phyloP scores from a whole-genome alignment of 2,329 filamentous ascomycete genomes.

The Fusarium tricinctum region DNA sequence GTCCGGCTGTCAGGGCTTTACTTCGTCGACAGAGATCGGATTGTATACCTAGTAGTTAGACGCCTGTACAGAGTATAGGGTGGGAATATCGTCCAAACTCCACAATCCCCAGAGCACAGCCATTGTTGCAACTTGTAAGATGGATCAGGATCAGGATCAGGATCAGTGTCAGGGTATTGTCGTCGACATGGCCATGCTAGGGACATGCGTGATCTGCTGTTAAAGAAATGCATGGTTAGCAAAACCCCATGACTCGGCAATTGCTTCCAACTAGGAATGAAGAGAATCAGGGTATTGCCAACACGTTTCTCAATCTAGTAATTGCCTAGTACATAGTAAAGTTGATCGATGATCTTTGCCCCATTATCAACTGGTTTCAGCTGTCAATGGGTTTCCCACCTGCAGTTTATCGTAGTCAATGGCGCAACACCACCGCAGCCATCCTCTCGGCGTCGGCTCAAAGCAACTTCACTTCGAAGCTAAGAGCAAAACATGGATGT shows the following conservation, averaged over 20 bases:
- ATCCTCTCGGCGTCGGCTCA: background rate
- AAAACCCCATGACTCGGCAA: background rate
- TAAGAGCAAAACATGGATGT: conserved; percentile 18
- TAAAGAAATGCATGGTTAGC: background rate
- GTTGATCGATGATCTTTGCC: conserved; percentile 6
- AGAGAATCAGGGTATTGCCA: background rate
- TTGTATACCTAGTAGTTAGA: no score
- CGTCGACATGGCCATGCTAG: background rate
- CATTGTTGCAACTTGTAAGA: no score
- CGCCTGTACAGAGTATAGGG: background rate
- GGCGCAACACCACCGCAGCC: background rate
- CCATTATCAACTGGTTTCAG: conserved; percentile 21
- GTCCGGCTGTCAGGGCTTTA: no score
- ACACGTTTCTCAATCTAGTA: conserved; percentile 7
- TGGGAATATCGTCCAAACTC: background rate
- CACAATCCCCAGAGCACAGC: no score
- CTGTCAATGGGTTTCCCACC: conserved; percentile 20
- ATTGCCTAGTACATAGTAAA: background rate
- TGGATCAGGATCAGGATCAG: no score
- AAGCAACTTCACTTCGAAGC: background rate
- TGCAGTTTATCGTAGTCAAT: background rate
- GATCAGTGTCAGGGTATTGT: background rate
- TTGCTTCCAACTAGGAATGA: no score
- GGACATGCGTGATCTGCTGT: background rate
- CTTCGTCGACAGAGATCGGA: no score